phyloP scores from a whole-genome alignment of 306 rosid species.

The Vicia villosa region DNA sequence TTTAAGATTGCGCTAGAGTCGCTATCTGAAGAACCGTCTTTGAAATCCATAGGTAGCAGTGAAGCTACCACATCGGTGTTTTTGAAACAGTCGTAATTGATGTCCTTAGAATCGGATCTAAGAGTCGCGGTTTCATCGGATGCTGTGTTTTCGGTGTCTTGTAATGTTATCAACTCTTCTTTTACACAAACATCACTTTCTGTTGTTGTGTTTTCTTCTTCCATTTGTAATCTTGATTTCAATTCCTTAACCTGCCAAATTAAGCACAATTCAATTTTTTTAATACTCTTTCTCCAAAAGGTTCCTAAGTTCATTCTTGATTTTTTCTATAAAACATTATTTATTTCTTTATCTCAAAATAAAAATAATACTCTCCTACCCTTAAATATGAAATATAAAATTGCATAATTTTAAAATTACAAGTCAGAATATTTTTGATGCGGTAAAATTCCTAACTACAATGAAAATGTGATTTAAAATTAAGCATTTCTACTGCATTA shows the following conservation, averaged over 20 bases:
- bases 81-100: slow-evolving; percentile 49
- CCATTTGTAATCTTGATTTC: slow-evolving; percentile 63
- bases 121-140: slow-evolving; percentile 48
- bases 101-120: slow-evolving; percentile 49
- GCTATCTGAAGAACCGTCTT: slow-evolving; percentile 90
- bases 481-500: no score
- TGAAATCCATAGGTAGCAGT: slow-evolving; percentile 51
- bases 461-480: no score
- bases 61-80: slow-evolving; percentile 39
- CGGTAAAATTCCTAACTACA: no score
- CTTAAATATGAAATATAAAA: no score
- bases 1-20: slow-evolving; percentile 89
- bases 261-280: not conserved
- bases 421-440: no score
- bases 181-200: slow-evolving; percentile 69
- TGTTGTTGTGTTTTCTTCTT: slow-evolving; percentile 31
- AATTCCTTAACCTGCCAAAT: slow-evolving; percentile 69
- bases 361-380: no score
- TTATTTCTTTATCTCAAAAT: no score
- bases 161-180: slow-evolving; percentile 51
- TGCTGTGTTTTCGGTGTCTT: slow-evolving; percentile 43
- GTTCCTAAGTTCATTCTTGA: not conserved
- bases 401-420: no score
- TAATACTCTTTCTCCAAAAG: not conserved
- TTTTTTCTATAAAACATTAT: not conserved